Percentiles rank a stretch among this genome's conserved stretches.
These are phyloP conservation scores for Aspergillus aculeatinus DNA, from an alignment of 2,329 filamentous ascomycete species.

Conservation along the genomic window DNA sequence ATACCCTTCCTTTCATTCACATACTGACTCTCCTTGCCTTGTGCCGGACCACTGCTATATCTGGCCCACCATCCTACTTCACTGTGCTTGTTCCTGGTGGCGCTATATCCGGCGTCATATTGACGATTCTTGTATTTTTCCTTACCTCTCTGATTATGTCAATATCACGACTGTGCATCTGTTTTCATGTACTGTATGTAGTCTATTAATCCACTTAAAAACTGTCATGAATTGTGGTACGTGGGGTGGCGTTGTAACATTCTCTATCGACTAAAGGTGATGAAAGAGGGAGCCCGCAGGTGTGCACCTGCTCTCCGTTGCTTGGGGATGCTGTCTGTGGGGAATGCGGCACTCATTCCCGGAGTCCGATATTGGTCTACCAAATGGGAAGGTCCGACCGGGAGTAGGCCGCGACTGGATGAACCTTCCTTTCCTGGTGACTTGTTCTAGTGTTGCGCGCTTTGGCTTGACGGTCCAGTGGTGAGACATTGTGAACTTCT, in stretches of 20 bases:
- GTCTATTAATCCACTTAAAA: not conserved
- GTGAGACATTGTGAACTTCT: too few species aligned
- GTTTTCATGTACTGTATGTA: slow-evolving; percentile 22
- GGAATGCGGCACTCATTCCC: too few species aligned
- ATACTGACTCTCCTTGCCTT: not conserved
- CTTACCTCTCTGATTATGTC: slow-evolving; percentile 15
- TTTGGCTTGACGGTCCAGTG: too few species aligned
- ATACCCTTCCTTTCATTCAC: slow-evolving; percentile 13
- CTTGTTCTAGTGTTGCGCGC: too few species aligned
- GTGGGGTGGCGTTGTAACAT: too few species aligned
- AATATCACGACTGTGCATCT: slow-evolving; percentile 25
- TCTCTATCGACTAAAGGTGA: too few species aligned
- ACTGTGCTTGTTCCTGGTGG: slow-evolving; percentile 14
- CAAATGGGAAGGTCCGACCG: not conserved
- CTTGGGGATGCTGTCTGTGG: too few species aligned
- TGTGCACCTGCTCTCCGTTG: too few species aligned
- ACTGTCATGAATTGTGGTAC: not conserved
- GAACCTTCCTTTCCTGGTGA: too few species aligned
- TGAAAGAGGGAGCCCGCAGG: too few species aligned
- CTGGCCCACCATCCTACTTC: slow-evolving; percentile 1
- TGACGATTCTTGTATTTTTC: slow-evolving; percentile 15
- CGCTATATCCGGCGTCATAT: slow-evolving; percentile 19
- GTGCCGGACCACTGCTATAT: slow-evolving; percentile 4
- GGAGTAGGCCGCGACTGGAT: too few species aligned
- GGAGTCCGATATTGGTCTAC: not conserved